phyloP scores from a whole-genome alignment of 768 basidiomycete genomes.

The Sporobolomyces roseus region DNA sequence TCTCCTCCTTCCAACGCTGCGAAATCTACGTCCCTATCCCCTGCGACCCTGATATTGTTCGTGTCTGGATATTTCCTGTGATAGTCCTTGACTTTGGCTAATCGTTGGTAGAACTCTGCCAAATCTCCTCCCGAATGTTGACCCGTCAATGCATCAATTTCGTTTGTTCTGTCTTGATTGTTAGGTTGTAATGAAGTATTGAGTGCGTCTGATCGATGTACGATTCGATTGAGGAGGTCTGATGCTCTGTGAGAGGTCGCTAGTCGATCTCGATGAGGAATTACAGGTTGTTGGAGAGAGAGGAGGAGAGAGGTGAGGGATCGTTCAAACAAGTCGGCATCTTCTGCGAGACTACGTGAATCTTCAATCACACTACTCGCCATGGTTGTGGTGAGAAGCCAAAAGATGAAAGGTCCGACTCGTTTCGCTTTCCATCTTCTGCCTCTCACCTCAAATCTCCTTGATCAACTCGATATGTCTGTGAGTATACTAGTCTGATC shows the following conservation, averaged over 20 bases:
- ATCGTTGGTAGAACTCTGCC: constrained; percentile 90
- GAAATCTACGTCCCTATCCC: constrained; percentile 57
- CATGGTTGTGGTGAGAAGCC: too few relatives aligned
- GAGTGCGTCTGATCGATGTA: constrained; percentile 48
- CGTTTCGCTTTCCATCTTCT: not conserved
- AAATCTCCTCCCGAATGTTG: constrained; percentile 56
- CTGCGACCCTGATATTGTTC: constrained; percentile 47
- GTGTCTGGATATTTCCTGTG: constrained; percentile 92
- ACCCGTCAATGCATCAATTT: constrained; percentile 43
- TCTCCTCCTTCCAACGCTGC: constrained; percentile 47
- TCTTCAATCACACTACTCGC: constrained; percentile 70
- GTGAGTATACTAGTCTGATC: constrained; percentile 10
- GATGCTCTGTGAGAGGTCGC: constrained; percentile 84
- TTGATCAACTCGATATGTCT: constrained; percentile 13
- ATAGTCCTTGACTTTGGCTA: constrained; percentile 94
- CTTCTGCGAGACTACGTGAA: constrained; percentile 93
- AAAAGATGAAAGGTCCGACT: too few relatives aligned
- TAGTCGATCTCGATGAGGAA: constrained; percentile 41
- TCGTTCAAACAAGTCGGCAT: constrained; percentile 84
- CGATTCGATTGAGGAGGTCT: constrained; percentile 80
- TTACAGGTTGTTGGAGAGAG: constrained; percentile 29
- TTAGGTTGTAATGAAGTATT: constrained; percentile 10
- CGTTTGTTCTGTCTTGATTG: constrained; percentile 35
- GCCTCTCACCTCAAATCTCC: not conserved
- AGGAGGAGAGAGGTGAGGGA: constrained; percentile 80